Percentiles rank a stretch among this genome's conserved stretches.
phyloP scores from a whole-genome alignment of 306 rosid genomes.

The Dalbergia cochinchinensis region DNA sequence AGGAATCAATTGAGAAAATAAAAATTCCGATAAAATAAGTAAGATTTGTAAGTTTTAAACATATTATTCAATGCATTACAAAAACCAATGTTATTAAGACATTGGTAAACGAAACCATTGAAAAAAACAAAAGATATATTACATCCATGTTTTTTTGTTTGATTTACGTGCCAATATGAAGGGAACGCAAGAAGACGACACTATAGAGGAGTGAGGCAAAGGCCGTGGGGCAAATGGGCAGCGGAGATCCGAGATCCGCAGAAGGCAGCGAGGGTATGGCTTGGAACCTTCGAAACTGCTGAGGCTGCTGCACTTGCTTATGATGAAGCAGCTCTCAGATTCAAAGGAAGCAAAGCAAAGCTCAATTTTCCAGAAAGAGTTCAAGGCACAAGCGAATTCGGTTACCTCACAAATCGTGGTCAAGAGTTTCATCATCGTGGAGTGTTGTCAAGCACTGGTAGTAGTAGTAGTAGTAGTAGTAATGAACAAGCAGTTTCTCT shows the following conservation, averaged over 20 bases:
- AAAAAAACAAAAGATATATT: too few species aligned
- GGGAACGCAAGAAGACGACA: slow-evolving; percentile 63
- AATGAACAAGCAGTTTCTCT: too few species aligned
- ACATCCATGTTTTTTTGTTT: background rate
- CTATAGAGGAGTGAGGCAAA: slow-evolving; percentile 91
- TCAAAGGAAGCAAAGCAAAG: slow-evolving; percentile 96
- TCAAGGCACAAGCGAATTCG: slow-evolving; percentile 51
- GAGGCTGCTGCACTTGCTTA: slow-evolving; percentile 90
- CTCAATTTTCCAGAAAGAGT: slow-evolving; percentile 89
- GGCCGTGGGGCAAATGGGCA: slow-evolving; percentile 98
- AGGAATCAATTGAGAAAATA: too few species aligned
- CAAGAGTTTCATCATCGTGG: background rate
- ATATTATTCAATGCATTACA: too few species aligned
- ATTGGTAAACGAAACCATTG: too few species aligned
- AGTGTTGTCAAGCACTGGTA: too few species aligned
- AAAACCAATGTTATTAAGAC: too few species aligned
- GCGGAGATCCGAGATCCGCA: slow-evolving; percentile 92
- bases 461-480: too few species aligned
- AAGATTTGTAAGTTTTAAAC: too few species aligned
- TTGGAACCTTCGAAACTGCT: slow-evolving; percentile 85
- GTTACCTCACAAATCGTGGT: slow-evolving; percentile 49
- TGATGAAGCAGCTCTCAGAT: slow-evolving; percentile 84
- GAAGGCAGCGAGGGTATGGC: slow-evolving; percentile 89
- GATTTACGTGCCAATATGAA: slow-evolving; percentile 26
- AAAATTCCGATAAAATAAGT: too few species aligned